Base-by-base conservation (phyloP, 768 basidiomycete genomes). In the Mycena olivaceomarginata region DNA sequence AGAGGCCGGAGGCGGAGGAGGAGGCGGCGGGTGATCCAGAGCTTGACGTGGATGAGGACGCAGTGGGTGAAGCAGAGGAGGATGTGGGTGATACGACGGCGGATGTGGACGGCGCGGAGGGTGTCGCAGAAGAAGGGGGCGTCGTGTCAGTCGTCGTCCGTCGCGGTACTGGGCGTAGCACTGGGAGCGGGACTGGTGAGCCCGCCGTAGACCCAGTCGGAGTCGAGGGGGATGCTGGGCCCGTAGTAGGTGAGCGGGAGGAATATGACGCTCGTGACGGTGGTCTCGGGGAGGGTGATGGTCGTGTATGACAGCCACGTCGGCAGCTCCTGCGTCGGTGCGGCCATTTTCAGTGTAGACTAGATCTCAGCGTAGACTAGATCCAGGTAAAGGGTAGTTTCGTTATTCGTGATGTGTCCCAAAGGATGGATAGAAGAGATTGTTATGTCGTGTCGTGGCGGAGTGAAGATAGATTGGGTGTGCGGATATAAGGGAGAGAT, bases 181-280 rank as follows among this genome's bases (percentile, higher is more conserved):
- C 80, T 59, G 37, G 78, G 84, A 10, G 91, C 85, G n/a, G 95
- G 94, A 43, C 92, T 85, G 46, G 94, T 91, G n/a, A 91, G 86
- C 46, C 95, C 95, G 79, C 95, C 96, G 80, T 91, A 97, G 15
- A 91, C 92, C 90, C 93, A 97, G 12, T 91, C 88, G 43, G 92
- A 85, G 60, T 92, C 93, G 41, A 97, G 87, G 41, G 96, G 96
- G 80, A 97, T 95, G 83, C 93, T 93, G 69, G 96, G 95, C 41
- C 96, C 96, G 79, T 91, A 95, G 85, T 96, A 97, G 0, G 95
- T 96, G 79, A 96, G 86, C 53, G 96, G 94, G 66, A 96, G 82
- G 79, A 89, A 91, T 39, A 95, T 80, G 12, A 94, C 86, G 43
- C 86, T 88, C 37, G 92, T 92, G 57, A 88, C 87, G 16, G 94